Base-by-base conservation (phyloP, 345 rosid species). In the Aquilaria sinensis region DNA sequence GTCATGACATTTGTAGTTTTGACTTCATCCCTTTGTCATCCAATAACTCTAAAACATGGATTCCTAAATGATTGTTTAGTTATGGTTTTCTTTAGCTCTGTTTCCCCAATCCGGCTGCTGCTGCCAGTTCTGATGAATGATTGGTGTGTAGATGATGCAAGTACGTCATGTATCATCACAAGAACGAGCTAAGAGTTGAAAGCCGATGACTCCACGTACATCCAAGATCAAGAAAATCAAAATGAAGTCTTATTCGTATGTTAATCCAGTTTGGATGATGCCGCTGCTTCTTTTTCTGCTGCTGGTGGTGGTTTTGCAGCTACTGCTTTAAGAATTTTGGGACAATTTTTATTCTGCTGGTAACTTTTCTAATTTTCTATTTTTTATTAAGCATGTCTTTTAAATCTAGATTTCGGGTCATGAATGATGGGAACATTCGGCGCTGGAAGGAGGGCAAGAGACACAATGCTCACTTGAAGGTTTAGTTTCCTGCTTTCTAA, bases 391-490 rank as follows among this genome's bases (percentile, higher is more conserved):
- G 72, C 77, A 93, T 97, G 72, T 93, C 98, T 2, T 93, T 70
- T 67, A 93, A 93, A 77, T 74, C 67, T 15, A 82, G 98, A 66
- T 93, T 93, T 70, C 86, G 78, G 67, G 67, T 84, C 53, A 50
- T 93, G 81, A 82, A 59, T 13, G 96, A 90, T 74, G 98, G 97
- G 55, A 79, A 71, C 57, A 88, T 93, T 49, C 84, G 98, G 56
- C 86, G 97, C 16, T 93, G 98, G 98, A 87, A 73, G 76, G 97
- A 86, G 62, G 97, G 97, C 63, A 93, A 93, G 73, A 83, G 75
- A 41, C 98, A 93, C 63, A 93, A 93, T 73, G 98, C 98, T 16
- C 97, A 93, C 75, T 56, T 67, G 72, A 93, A 93, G 94, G 98
- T 90, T 56, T 46, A 55, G 7, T 37, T 4, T 37, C 13, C 45